Evolutionary conservation across 371 early-diverging fungal species (phyloP).

Genomic region (Mortierella sp.): DNA sequence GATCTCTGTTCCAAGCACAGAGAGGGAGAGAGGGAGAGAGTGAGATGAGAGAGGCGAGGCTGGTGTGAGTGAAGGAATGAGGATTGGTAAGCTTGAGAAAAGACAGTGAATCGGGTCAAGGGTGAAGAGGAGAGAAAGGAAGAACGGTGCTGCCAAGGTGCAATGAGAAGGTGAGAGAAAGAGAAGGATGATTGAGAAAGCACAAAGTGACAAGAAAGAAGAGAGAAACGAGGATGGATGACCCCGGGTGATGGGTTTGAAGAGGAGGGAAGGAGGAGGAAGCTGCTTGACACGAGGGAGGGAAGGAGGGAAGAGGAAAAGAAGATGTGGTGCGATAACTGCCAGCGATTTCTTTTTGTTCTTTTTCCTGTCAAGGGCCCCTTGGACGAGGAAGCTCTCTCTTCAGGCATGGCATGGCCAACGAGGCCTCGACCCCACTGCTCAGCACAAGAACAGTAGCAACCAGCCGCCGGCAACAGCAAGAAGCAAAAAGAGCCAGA

Average conservation of each 20-base stretch:
- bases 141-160: too few relatives aligned
- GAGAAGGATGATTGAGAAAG: neutral
- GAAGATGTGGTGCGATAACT: neutral
- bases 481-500: neutral
- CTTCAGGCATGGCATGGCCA: neutral
- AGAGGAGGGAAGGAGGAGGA: neutral
- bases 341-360: too few relatives aligned
- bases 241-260: neutral
- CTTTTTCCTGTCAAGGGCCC: too few relatives aligned
- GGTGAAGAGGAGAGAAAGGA: neutral
- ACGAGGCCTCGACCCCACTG: neutral
- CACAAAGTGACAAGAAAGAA: neutral
- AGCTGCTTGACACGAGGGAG: neutral
- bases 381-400: too few relatives aligned
- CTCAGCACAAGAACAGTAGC: too few relatives aligned
- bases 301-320: neutral
- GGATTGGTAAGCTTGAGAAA: too few relatives aligned
- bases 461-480: too few relatives aligned
- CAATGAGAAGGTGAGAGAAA: neutral
- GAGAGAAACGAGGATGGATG: neutral
- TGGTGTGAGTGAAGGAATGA: too few relatives aligned
- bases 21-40: neutral
- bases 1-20: neutral
- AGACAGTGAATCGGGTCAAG: neutral
- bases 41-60: neutral